These are phyloP conservation scores for Selaginella tamariscina DNA, from an alignment of 75 land plant species.

Conservation along the genomic window DNA sequence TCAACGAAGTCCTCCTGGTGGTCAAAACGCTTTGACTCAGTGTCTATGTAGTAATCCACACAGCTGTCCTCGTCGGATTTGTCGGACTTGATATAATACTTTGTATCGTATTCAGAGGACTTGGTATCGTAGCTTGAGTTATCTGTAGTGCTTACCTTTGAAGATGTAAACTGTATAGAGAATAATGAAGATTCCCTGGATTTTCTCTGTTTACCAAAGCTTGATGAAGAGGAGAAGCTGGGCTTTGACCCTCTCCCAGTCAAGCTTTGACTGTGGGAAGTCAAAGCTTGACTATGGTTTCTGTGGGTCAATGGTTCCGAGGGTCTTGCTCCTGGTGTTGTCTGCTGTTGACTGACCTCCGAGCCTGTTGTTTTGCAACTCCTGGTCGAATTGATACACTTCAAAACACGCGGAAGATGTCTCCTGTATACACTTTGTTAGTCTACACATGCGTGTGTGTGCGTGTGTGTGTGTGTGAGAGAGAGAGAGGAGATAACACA, in stretches of 20 bases:
- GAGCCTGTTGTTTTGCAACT: not conserved
- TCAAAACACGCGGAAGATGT: no score
- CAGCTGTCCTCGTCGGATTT: not conserved
- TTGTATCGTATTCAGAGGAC: not conserved
- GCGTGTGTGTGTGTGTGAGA: no score
- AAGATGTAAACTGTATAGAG: not conserved
- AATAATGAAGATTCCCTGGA: not conserved
- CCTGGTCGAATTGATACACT: conserved; percentile 10
- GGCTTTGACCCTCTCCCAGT: no score
- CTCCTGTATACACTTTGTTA: no score
- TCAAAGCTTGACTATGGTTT: no score
- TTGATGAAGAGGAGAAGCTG: not conserved
- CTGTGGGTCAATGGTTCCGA: no score
- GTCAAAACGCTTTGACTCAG: not conserved
- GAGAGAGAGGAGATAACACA: no score
- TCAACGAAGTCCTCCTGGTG: not conserved
- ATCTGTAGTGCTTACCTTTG: not conserved
- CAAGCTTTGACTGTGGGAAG: no score
- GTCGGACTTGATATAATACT: no score
- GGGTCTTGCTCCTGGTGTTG: no score
- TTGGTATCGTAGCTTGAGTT: not conserved
- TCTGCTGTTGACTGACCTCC: no score
- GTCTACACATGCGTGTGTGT: no score
- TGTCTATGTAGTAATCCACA: not conserved
- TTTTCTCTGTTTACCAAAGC: not conserved